Evolutionary conservation across 1,284 basidiomycete genomes (phyloP), one percentile per base, ranked within the genome.

Genomic region (Tremellales sp.): DNA sequence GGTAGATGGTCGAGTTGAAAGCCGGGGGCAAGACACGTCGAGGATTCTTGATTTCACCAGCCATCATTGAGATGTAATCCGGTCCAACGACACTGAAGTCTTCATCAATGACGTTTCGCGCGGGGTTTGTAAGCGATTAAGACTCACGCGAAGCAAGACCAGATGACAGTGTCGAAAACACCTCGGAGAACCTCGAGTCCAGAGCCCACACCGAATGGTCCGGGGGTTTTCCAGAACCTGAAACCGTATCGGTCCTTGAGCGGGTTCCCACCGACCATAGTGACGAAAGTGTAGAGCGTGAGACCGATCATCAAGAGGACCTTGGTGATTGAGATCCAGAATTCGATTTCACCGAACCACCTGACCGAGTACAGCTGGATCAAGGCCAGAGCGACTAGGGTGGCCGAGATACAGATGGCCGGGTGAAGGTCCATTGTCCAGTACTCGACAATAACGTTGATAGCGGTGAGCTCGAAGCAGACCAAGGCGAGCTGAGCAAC

Each of bases 221-320:
- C 70, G 2, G 70, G 70, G 26, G 58, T 59, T 42, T 63, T 61
- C 66, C 68, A 69, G 46, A 52, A 68, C 15, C 62, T 48, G 52
- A 66, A 66, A 8, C 63, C 61, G 37, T 52, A 69, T n/a, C 37
- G 33, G 41, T 66, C 62, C 3, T 54, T 25, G 6, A 56, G 19
- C 0, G 62, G 64, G 45, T 67, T 64, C 26, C 67, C 68, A 12
- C 68, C 68, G 12, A 56, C 47, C 64, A 70, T 70, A 10, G 64
- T 60, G 43, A 67, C 46, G 40, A 72, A 60, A 7, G 68, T 70
- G 53, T 67, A 67, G 27, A 62, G 21, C 17, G 65, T 56, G 27
- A 68, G 55, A 12, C 64, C 65, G 35, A 65, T 41, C 46, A 64
- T 62, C 22, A 70, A 54, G 52, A 68, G 49, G 27, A 71, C 44